A percentile compares a stretch with the other conserved stretches of the same genome.
phyloP scores from a whole-genome alignment of 78 protist genomes.

The Pigoraptor vietnamica region DNA sequence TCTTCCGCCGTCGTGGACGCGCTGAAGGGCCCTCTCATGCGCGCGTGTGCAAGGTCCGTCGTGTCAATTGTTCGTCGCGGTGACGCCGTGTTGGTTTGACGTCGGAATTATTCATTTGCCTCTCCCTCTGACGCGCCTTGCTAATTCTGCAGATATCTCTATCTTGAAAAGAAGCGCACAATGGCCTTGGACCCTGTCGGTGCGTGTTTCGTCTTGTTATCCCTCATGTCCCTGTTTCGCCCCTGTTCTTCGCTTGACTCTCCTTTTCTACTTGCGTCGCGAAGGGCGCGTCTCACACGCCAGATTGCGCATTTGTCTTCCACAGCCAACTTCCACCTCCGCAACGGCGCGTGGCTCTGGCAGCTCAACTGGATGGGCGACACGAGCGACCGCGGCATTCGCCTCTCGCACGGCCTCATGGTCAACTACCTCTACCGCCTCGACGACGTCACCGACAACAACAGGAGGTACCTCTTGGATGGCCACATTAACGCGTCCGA shows the following conservation, averaged over 20 bases:
- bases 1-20: background rate
- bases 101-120: background rate
- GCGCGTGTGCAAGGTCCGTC: background rate
- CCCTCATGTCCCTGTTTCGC: background rate
- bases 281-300: too few species aligned
- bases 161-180: background rate
- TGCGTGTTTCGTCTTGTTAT: too few species aligned
- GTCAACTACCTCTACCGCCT: constrained; percentile 36
- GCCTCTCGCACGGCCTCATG: constrained; percentile 22
- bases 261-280: too few species aligned
- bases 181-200: background rate
- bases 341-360: constrained; percentile 36
- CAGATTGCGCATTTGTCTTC: constrained; percentile 3
- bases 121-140: background rate
- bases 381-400: background rate
- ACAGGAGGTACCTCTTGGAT: background rate
- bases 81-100: background rate
- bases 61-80: background rate
- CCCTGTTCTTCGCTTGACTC: background rate
- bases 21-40: background rate
- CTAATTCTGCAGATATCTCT: background rate
- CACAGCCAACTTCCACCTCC: constrained; percentile 48
- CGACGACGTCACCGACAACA: background rate
- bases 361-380: constrained; percentile 32
- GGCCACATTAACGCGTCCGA: too few species aligned